A percentile compares a stretch with the other conserved stretches of the same genome.
These are phyloP conservation scores for Pichia manshurica DNA, from an alignment of 805 yeast species.

Conservation along the genomic window DNA sequence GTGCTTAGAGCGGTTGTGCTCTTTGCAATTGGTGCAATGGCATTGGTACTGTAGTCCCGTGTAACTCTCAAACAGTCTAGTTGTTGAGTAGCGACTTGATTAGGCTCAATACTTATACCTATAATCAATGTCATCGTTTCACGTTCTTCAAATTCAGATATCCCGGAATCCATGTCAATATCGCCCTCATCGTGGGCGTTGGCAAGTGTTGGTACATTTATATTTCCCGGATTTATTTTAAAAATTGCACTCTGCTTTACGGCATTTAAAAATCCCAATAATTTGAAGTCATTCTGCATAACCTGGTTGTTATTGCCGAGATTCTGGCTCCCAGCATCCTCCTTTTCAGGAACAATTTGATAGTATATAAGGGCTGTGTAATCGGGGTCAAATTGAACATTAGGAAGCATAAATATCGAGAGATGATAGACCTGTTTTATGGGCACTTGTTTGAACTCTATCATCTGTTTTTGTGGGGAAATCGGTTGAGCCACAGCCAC, in stretches of 20 bases:
- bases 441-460: conserved; percentile 56
- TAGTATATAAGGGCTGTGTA: conserved; percentile 84
- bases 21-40: conserved; percentile 32
- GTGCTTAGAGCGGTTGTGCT: conserved; percentile 19
- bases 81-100: conserved; percentile 55
- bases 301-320: conserved; percentile 5
- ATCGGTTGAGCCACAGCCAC: conserved; percentile 56
- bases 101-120: conserved; percentile 90
- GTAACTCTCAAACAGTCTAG: conserved; percentile 32
- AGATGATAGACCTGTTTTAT: conserved; percentile 58
- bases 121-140: conserved; percentile 33
- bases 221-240: conserved; percentile 51
- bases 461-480: conserved; percentile 60
- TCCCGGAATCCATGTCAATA: conserved; percentile 49
- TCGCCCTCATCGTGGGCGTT: conserved; percentile 32
- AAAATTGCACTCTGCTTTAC: conserved; percentile 89
- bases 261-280: conserved; percentile 57
- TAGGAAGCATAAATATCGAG: conserved; percentile 81
- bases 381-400: conserved; percentile 61
- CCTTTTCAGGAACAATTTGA: conserved; percentile 52
- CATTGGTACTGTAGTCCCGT: conserved; percentile 13
- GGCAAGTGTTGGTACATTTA: conserved; percentile 11
- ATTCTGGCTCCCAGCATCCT: conserved; percentile 11
- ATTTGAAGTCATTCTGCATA: conserved; percentile 43
- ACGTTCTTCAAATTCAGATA: conserved; percentile 8